A percentile compares a stretch with the other conserved stretches of the same genome.
Evolutionary conservation across 805 yeast species (phyloP).

Genomic region (Candida tibetensis): DNA sequence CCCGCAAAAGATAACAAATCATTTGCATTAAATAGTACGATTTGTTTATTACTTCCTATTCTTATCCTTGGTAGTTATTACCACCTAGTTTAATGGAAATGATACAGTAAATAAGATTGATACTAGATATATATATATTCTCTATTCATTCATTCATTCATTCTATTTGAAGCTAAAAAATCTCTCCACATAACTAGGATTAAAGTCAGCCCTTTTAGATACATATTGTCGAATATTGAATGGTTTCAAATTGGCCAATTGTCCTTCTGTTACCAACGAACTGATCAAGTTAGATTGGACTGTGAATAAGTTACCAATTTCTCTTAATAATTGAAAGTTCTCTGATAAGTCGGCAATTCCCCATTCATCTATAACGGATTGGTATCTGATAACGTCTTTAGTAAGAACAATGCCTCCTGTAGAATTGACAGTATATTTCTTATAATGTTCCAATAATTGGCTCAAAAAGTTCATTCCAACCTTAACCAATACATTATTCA

Average conservation of each 20-base stretch:
- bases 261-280: conserved; percentile 80
- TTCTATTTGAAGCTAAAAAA: conserved; percentile 36
- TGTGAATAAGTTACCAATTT: conserved; percentile 78
- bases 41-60: conserved; percentile 5
- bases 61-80: neutral
- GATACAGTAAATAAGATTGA: no score
- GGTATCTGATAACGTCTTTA: conserved; percentile 77
- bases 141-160: neutral
- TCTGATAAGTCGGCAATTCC: conserved; percentile 56
- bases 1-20: conserved; percentile 1
- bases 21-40: conserved; percentile 2
- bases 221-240: conserved; percentile 63
- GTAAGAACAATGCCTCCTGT: conserved; percentile 82
- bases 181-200: conserved; percentile 49
- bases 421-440: conserved; percentile 70
- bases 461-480: conserved; percentile 59
- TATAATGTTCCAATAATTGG: conserved; percentile 66
- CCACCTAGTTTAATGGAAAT: no score
- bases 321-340: conserved; percentile 68
- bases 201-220: conserved; percentile 67
- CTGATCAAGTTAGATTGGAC: conserved; percentile 78
- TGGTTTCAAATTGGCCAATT: conserved; percentile 62
- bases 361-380: conserved; percentile 68
- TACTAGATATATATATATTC: neutral
- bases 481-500: conserved; percentile 48